phyloP scores from a whole-genome alignment of 495 filamentous ascomycete species.

The Hypomontagnella monticulosa region DNA sequence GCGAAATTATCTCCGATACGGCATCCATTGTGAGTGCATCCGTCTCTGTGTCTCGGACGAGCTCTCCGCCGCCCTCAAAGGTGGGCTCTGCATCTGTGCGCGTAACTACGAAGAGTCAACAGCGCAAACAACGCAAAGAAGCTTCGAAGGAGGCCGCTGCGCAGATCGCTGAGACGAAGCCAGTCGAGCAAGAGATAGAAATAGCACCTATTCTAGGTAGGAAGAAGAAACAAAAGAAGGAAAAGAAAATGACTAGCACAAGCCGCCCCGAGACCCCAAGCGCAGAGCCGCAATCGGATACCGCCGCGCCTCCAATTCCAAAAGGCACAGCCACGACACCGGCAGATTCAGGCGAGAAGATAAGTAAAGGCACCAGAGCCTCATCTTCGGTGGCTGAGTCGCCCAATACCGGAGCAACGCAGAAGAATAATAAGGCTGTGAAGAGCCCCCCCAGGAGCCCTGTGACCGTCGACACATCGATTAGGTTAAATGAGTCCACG shows the following conservation, averaged over 20 bases:
- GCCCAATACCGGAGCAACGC: slow-evolving; percentile 25
- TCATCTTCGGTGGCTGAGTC: slow-evolving; percentile 32
- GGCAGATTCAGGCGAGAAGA: slow-evolving; percentile 20
- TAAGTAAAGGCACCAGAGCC: slow-evolving; percentile 8
- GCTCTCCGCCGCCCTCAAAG: slow-evolving; percentile 77
- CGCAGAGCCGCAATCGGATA: slow-evolving; percentile 30
- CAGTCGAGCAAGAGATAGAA: slow-evolving; percentile 68
- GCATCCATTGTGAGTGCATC: slow-evolving; percentile 80
- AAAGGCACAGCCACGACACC: slow-evolving; percentile 26
- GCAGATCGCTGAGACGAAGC: slow-evolving; percentile 61
- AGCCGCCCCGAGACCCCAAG: slow-evolving; percentile 48
- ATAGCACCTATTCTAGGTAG: slow-evolving; percentile 82
- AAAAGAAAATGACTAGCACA: slow-evolving; percentile 48
- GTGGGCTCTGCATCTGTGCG: slow-evolving; percentile 81
- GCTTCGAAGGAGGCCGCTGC: slow-evolving; percentile 67
- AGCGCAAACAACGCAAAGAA: slow-evolving; percentile 86
- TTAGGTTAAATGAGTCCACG: slow-evolving; percentile 46
- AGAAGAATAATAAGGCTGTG: slow-evolving; percentile 36
- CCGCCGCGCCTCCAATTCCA: slow-evolving; percentile 19
- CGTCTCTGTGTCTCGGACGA: slow-evolving; percentile 76
- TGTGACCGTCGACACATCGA: slow-evolving; percentile 42
- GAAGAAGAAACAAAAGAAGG: slow-evolving; percentile 93
- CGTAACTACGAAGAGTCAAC: slow-evolving; percentile 86
- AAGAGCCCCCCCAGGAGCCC: slow-evolving; percentile 38
- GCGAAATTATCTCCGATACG: slow-evolving; percentile 80